A percentile compares a stretch with the other conserved stretches of the same genome.
Evolutionary conservation across 148 eudicot genomes (phyloP).

Genomic region (Euryodendron excelsum): DNA sequence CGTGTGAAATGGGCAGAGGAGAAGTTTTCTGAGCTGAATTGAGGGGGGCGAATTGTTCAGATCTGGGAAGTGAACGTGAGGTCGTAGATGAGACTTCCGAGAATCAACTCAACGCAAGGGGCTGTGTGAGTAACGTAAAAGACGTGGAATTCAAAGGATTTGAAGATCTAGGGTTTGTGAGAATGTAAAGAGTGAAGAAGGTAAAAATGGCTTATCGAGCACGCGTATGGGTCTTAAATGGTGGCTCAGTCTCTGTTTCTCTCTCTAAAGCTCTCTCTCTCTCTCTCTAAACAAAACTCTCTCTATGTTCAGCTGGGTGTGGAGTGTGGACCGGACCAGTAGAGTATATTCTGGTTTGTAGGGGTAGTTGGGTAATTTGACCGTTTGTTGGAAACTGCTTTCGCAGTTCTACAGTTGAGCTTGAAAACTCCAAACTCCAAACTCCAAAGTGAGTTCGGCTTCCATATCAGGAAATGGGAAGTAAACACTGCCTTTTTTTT

Average conservation of each 20-base stretch:
- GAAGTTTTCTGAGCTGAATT: background rate
- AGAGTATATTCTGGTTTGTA: conserved; percentile 10
- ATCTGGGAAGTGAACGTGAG: background rate
- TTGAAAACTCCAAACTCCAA: too few relatives aligned
- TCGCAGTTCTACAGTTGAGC: background rate
- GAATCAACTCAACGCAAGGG: background rate
- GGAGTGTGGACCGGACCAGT: background rate
- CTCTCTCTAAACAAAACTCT: background rate
- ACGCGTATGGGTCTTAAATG: conserved; percentile 17
- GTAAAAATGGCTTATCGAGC: conserved; percentile 12
- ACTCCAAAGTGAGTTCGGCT: too few relatives aligned
- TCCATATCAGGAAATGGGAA: too few relatives aligned
- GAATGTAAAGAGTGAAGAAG: background rate
- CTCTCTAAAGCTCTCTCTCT: background rate
- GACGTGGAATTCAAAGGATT: background rate
- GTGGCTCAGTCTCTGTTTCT: background rate
- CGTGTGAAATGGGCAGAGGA: background rate
- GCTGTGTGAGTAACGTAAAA: background rate
- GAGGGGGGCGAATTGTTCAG: background rate
- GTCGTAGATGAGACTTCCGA: background rate
- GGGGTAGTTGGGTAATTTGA: background rate
- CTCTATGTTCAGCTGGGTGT: background rate
- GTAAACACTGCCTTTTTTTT: too few relatives aligned
- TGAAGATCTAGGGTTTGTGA: conserved; percentile 16
- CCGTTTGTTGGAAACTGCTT: background rate